A percentile compares a stretch with the other conserved stretches of the same genome.
Conservation (phyloP, 306 rosid species). For the Rosa chinensis region DNA sequence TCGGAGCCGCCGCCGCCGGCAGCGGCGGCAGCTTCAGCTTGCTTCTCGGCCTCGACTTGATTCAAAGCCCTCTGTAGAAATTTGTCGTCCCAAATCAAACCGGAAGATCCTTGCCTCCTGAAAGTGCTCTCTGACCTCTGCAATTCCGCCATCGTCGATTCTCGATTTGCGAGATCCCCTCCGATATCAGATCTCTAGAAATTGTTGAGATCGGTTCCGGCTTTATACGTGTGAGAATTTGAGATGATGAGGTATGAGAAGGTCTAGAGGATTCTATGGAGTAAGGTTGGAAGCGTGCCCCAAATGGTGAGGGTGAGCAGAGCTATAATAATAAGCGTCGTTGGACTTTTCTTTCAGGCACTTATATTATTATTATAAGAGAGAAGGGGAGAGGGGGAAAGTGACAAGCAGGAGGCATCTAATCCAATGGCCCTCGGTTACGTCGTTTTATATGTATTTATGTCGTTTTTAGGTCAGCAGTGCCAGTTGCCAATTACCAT, state of each 20-base stretch:
- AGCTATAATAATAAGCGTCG: conserved; percentile 5
- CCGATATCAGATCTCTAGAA: neutral
- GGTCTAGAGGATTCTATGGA: too few species aligned
- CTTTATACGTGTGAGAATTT: too few species aligned
- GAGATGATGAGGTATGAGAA: neutral
- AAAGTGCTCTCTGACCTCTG: conserved; percentile 68
- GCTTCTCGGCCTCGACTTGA: conserved; percentile 22
- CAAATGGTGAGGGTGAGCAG: neutral
- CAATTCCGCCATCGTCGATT: conserved; percentile 40
- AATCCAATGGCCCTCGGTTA: neutral
- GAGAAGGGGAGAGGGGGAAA: neutral
- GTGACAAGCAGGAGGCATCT: conserved; percentile 20
- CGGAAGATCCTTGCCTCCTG: conserved; percentile 80
- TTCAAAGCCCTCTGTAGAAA: conserved; percentile 32
- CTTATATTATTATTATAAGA: neutral
- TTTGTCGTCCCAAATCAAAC: conserved; percentile 69
- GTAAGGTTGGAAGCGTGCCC: too few species aligned
- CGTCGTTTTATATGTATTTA: neutral
- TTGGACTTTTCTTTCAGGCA: conserved; percentile 11
- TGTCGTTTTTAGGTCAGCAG: neutral
- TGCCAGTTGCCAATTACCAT: neutral
- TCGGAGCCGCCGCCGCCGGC: neutral
- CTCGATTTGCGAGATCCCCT: neutral
- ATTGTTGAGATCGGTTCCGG: neutral
- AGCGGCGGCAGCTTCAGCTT: conserved; percentile 10